These are phyloP conservation scores for Arxiozyma telluris DNA, from an alignment of 1,139 yeast species.

Conservation along the genomic window DNA sequence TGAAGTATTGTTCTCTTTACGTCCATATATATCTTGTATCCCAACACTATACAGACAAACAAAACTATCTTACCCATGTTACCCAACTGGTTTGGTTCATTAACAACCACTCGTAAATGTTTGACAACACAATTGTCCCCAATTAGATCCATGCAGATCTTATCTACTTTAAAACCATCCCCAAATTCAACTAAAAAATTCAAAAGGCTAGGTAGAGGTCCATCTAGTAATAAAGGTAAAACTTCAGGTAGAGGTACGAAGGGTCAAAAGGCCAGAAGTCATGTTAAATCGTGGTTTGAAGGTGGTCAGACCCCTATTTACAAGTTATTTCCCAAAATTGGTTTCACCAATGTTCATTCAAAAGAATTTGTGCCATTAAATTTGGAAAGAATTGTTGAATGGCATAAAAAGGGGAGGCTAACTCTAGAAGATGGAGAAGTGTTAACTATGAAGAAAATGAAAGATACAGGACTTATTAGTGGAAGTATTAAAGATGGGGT, in stretches of 20 bases:
- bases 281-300: slow-evolving; percentile 88
- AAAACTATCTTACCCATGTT: background rate
- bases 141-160: slow-evolving; percentile 27
- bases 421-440: slow-evolving; percentile 54
- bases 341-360: slow-evolving; percentile 59
- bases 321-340: slow-evolving; percentile 82
- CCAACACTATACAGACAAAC: background rate
- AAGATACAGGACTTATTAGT: slow-evolving; percentile 59
- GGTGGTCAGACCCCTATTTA: slow-evolving; percentile 98
- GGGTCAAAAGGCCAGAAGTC: slow-evolving; percentile 95
- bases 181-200: slow-evolving; percentile 34
- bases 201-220: slow-evolving; percentile 93
- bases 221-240: slow-evolving; percentile 86
- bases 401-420: slow-evolving; percentile 60
- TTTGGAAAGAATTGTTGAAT: slow-evolving; percentile 50
- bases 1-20: background rate
- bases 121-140: background rate
- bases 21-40: too few species aligned
- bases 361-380: slow-evolving; percentile 46
- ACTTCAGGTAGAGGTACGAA: slow-evolving; percentile 97
- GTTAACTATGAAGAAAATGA: slow-evolving; percentile 56
- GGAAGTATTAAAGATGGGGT: slow-evolving; percentile 75
- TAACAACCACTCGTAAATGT: background rate
- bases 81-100: background rate
- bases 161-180: slow-evolving; percentile 33